A percentile compares a stretch with the other conserved stretches of the same genome.
phyloP scores from a whole-genome alignment of 495 filamentous ascomycete species.

The Cryomyces minteri region DNA sequence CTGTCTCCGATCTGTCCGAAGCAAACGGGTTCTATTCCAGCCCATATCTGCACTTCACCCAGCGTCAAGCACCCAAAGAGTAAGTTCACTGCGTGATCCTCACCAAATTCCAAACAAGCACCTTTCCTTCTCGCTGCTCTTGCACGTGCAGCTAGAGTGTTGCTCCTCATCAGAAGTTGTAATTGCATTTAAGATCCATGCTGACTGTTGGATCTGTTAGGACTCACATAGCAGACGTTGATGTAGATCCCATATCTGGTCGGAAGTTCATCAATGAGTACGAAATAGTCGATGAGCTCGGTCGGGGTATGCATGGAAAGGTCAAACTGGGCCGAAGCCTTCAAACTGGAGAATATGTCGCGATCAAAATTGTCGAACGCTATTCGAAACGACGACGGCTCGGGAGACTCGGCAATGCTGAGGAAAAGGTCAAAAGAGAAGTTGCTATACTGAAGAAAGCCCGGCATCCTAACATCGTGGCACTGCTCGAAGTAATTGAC shows the following conservation, averaged over 20 bases:
- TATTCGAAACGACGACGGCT: slow-evolving; percentile 81
- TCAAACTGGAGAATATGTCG: slow-evolving; percentile 31
- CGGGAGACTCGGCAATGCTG: slow-evolving; percentile 55
- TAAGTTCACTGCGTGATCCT: slow-evolving; percentile 1
- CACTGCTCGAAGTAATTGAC: slow-evolving; percentile 90
- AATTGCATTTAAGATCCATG: not conserved
- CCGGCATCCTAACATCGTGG: slow-evolving; percentile 86
- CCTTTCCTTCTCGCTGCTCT: no score
- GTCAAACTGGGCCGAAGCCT: slow-evolving; percentile 48
- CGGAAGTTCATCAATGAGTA: slow-evolving; percentile 95
- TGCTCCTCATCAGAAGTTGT: not conserved
- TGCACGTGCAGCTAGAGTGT: no score
- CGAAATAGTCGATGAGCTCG: slow-evolving; percentile 88
- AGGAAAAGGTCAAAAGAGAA: slow-evolving; percentile 91
- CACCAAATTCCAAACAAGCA: not conserved
- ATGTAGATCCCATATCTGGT: slow-evolving; percentile 70
- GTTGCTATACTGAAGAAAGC: slow-evolving; percentile 98
- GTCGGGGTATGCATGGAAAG: slow-evolving; percentile 64
- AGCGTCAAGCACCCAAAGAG: slow-evolving; percentile 22
- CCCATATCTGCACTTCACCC: slow-evolving; percentile 23
- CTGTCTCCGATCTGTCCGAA: slow-evolving; percentile 5
- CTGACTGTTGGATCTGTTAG: slow-evolving; percentile 8
- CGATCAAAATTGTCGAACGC: slow-evolving; percentile 97
- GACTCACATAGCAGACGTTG: slow-evolving; percentile 77
- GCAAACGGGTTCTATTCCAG: slow-evolving; percentile 20